Evolutionary conservation across 2,329 filamentous ascomycete species (phyloP), one percentile per base, ranked within the genome.

Genomic region (Microsporum audouinii): DNA sequence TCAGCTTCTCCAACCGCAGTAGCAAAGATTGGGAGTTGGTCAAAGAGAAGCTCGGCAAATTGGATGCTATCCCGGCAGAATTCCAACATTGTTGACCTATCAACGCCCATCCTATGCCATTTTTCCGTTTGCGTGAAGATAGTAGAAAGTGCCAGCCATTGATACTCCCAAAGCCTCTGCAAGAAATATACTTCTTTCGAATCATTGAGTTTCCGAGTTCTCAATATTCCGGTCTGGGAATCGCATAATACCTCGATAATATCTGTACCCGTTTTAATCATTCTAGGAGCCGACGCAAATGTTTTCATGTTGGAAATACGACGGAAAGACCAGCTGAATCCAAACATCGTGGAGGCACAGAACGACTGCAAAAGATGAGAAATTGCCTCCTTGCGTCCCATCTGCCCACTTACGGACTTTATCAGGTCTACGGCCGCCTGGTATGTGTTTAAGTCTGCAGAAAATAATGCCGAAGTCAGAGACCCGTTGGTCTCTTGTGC

Each of bases 41-140:
- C 86, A 69, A 97, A 88, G 1, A 96, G 80, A 39, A 83, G 82
- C 69, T 95, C 89, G 0, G 92, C 91, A 69, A 96, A 88, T 68
- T 97, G 90, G 84, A 99, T 99, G 12, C 89, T 88, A 70, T 96
- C 90, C 66, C 94, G 86, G 70, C 91, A 96, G 69, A 97, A 96
- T 61, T 96, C 86, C 68, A 91, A 87, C 89, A 99, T 91, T 60
- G 84, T 79, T 23, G 79, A 75, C 70, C 90, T 94, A 58, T 92
- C 86, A 62, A 89, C 84, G 2, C 77, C 73, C 55, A 76, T 72
- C 27, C 83, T 78, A 65, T 89, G 90, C 94, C 94, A 99, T 8
- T 78, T 77, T 70, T 96, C 91, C 2, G 91, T 95, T 63, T 87
- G 85, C 47, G 84, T 80, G 69, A 96, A 96, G 14, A 92, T 88